Percentiles rank a stretch among this genome's conserved stretches.
Evolutionary conservation across 177 flowering plant species (phyloP).

Genomic region (Telopea speciosissima): DNA sequence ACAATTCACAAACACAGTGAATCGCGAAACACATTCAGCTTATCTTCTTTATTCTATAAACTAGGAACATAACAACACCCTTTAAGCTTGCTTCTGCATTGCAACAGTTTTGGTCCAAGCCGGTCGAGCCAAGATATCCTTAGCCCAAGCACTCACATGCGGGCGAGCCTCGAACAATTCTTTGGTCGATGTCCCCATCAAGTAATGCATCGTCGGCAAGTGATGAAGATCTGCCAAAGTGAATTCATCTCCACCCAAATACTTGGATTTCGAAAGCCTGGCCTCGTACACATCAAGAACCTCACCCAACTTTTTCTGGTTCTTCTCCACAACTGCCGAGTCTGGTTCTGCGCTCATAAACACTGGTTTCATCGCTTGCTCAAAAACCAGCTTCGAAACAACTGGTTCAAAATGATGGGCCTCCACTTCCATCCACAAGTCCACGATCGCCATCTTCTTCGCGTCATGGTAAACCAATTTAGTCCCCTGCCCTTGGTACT

Average conservation of each 20-base stretch:
- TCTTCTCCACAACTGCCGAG: conserved; percentile 31
- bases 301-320: conserved; percentile 34
- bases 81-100: too few species aligned
- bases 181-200: conserved; percentile 30
- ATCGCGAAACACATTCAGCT: too few species aligned
- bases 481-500: conserved; percentile 36
- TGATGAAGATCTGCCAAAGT: conserved; percentile 62
- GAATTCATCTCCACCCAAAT: conserved; percentile 50
- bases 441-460: conserved; percentile 30
- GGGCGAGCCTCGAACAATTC: conserved; percentile 27
- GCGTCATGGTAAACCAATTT: conserved; percentile 23
- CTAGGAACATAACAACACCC: too few species aligned
- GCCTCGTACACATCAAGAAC: conserved; percentile 64
- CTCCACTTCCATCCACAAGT: conserved; percentile 60
- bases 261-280: conserved; percentile 43
- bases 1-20: too few species aligned
- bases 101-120: conserved; percentile 40
- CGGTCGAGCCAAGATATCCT: conserved; percentile 46
- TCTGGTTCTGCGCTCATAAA: conserved; percentile 27
- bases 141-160: conserved; percentile 42
- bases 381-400: conserved; percentile 33
- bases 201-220: conserved; percentile 31
- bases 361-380: conserved; percentile 33
- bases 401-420: conserved; percentile 50
- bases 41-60: too few species aligned